Conservation (phyloP, 345 rosid genomes). For the Turritis glabra region DNA sequence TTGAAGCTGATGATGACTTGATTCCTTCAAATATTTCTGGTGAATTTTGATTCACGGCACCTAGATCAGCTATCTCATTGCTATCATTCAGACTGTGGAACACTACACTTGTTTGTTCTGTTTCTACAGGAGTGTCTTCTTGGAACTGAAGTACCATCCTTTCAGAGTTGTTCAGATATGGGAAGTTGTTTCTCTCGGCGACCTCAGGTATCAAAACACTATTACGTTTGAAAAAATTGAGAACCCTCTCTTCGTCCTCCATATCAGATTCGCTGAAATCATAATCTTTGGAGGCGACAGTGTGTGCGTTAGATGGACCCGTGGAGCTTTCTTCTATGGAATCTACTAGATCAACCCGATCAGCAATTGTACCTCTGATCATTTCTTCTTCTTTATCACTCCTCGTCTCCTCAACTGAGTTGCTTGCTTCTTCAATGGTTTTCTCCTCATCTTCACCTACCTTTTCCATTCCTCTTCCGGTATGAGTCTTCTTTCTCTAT, state of each 20-base stretch:
- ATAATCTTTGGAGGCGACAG: not conserved
- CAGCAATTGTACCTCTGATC: not conserved
- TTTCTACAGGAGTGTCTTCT: constrained; percentile 18
- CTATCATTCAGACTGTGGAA: constrained; percentile 4
- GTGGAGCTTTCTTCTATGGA: not conserved
- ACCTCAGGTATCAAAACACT: constrained; percentile 1
- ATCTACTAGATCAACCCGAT: not conserved
- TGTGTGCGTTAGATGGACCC: constrained; percentile 17
- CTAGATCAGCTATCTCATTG: constrained; percentile 11
- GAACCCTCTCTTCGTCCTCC: constrained; percentile 35
- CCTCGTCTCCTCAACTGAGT: constrained; percentile 13
- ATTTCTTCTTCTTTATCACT: constrained; percentile 21
- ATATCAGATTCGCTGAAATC: constrained; percentile 19
- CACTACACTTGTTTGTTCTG: not conserved
- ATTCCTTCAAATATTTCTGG: not conserved
- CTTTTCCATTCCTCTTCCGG: constrained; percentile 24
- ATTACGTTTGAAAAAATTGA: constrained; percentile 28
- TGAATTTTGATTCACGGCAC: not conserved
- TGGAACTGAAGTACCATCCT: constrained; percentile 1
- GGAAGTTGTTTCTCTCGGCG: not conserved
- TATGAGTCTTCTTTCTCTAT: not conserved
- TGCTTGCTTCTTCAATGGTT: constrained; percentile 19
- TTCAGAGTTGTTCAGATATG: constrained; percentile 21
- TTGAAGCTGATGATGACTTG: constrained; percentile 23
- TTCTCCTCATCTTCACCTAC: constrained; percentile 22